A percentile compares a stretch with the other conserved stretches of the same genome.
Conservation (phyloP, 1,284 basidiomycete species). For the Xerocomus minutiporus region DNA sequence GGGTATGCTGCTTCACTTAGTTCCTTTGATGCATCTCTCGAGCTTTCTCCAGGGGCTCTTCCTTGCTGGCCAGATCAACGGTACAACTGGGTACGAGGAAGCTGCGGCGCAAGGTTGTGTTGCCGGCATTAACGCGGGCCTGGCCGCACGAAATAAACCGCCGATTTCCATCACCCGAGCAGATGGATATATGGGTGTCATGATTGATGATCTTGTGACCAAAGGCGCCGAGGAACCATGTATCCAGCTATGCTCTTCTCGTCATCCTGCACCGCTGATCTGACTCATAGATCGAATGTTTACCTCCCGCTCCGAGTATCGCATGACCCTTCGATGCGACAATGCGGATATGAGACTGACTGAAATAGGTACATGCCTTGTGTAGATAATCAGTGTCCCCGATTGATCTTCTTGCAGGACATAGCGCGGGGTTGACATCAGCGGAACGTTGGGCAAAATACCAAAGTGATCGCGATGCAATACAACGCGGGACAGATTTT, state of each 20-base stretch:
- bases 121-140: conserved; percentile 84
- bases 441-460: conserved; percentile 60
- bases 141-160: conserved; percentile 52
- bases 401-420: conserved; percentile 35
- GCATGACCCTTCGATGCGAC: conserved; percentile 82
- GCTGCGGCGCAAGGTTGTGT: conserved; percentile 83
- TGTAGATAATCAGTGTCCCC: not conserved
- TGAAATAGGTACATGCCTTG: conserved; percentile 48
- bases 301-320: conserved; percentile 85
- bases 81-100: conserved; percentile 91
- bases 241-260: conserved; percentile 29
- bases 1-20: conserved; percentile 35
- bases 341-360: conserved; percentile 85
- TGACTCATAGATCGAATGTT: conserved; percentile 78
- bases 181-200: conserved; percentile 81
- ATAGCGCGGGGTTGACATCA: conserved; percentile 57
- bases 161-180: conserved; percentile 72
- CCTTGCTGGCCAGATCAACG: conserved; percentile 87
- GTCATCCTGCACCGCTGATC: conserved; percentile 5
- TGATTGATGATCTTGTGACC: conserved; percentile 86
- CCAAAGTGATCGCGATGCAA: conserved; percentile 42
- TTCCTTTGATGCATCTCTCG: not conserved
- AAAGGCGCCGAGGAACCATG: conserved; percentile 89
- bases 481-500: conserved; percentile 48
- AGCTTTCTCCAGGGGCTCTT: conserved; percentile 59